A percentile compares a stretch with the other conserved stretches of the same genome.
Evolutionary conservation across 768 basidiomycete species (phyloP).

Genomic region (Psilocybe azurescens): DNA sequence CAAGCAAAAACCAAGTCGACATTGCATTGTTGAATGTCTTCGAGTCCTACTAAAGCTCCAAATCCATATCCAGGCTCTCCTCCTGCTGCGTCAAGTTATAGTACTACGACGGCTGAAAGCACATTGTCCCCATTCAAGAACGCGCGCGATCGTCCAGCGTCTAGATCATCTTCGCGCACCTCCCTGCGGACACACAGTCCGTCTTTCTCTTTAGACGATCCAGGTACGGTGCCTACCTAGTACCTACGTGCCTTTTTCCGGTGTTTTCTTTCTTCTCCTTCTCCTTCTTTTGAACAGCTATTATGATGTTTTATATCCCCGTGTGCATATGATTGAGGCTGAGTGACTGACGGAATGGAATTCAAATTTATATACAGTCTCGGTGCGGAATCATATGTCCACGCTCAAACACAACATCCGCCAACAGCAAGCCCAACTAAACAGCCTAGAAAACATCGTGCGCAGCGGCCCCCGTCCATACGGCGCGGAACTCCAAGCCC

Average conservation of each 20-base stretch:
- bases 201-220: slow-evolving; percentile 60
- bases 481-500: slow-evolving; percentile 35
- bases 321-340: background rate
- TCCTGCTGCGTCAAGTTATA: background rate
- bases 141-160: slow-evolving; percentile 40
- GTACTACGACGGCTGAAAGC: slow-evolving; percentile 17
- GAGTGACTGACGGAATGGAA: slow-evolving; percentile 2
- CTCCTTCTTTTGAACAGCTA: too few relatives aligned
- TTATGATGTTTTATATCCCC: too few relatives aligned
- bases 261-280: slow-evolving; percentile 13
- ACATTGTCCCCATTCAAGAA: slow-evolving; percentile 37
- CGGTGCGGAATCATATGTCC: slow-evolving; percentile 80
- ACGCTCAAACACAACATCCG: slow-evolving; percentile 82
- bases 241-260: background rate
- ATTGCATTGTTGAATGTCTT: slow-evolving; percentile 23
- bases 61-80: too few relatives aligned
- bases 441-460: slow-evolving; percentile 70
- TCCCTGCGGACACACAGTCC: slow-evolving; percentile 61
- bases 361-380: slow-evolving; percentile 47
- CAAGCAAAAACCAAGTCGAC: too few relatives aligned
- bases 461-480: slow-evolving; percentile 71
- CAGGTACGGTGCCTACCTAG: slow-evolving; percentile 50
- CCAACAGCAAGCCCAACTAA: slow-evolving; percentile 83
- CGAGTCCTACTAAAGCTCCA: slow-evolving; percentile 6
- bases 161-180: slow-evolving; percentile 48